phyloP scores from a whole-genome alignment of 108 stramenopile genomes.

The Thalassiosira profunda region DNA sequence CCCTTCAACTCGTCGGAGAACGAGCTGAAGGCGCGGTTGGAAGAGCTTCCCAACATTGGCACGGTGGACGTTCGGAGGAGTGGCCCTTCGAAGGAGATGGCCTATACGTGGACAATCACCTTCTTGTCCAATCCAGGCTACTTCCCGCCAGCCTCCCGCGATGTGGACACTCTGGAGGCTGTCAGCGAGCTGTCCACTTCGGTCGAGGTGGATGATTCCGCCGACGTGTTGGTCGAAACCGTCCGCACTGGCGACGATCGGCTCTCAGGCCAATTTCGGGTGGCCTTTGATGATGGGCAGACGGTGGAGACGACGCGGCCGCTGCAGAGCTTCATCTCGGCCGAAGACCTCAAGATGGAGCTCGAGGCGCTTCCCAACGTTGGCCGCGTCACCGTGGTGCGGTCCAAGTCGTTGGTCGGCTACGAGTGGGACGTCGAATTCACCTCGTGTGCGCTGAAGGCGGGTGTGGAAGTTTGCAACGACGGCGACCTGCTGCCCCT shows the following conservation, averaged over 20 bases:
- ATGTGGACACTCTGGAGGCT: constrained; percentile 52
- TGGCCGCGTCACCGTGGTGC: constrained; percentile 67
- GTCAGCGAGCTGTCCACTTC: constrained; percentile 42
- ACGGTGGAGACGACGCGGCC: constrained; percentile 40
- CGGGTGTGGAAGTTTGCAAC: constrained; percentile 73
- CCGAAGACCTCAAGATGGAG: constrained; percentile 54
- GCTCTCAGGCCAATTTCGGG: constrained; percentile 64
- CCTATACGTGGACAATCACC: constrained; percentile 84
- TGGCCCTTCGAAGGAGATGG: constrained; percentile 64
- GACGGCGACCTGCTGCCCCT: constrained; percentile 65
- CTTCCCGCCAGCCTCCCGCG: constrained; percentile 71
- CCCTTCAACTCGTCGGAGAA: constrained; percentile 84
- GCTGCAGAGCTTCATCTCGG: constrained; percentile 65
- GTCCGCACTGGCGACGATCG: constrained; percentile 25
- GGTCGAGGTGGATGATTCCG: constrained; percentile 26
- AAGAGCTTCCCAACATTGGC: constrained; percentile 82
- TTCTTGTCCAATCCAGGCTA: constrained; percentile 85
- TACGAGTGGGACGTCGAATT: constrained; percentile 86
- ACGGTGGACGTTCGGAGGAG: constrained; percentile 61
- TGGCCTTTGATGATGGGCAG: constrained; percentile 47
- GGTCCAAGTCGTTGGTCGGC: constrained; percentile 46
- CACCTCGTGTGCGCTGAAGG: constrained; percentile 53
- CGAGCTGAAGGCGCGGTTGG: constrained; percentile 62
- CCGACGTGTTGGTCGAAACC: constrained; percentile 9
- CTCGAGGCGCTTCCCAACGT: constrained; percentile 69